These are phyloP conservation scores for Venturia aucupariae DNA, from an alignment of 2,329 filamentous ascomycete species.

Conservation along the genomic window DNA sequence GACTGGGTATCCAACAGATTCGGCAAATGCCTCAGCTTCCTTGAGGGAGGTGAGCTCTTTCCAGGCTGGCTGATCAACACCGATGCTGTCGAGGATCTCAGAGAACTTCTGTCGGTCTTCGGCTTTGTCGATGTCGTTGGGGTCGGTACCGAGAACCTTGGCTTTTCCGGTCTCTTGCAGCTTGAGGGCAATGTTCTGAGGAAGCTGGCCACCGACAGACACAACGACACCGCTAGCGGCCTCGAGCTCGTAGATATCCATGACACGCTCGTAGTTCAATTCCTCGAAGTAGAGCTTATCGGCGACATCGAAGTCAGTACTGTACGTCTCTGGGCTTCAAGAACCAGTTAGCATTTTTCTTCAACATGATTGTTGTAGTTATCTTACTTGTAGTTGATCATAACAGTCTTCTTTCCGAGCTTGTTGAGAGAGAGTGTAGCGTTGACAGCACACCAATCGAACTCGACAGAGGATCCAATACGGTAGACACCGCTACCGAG, in stretches of 20 bases:
- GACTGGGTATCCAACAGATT: slow-evolving; percentile 83
- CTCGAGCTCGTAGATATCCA: slow-evolving; percentile 98
- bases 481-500: slow-evolving; percentile 94
- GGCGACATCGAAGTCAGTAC: slow-evolving; percentile 79
- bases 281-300: slow-evolving; percentile 97
- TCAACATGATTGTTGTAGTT: neutral
- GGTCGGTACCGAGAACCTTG: slow-evolving; percentile 85
- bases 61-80: slow-evolving; percentile 94
- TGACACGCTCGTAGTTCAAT: slow-evolving; percentile 90
- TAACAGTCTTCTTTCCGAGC: slow-evolving; percentile 93
- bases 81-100: slow-evolving; percentile 91
- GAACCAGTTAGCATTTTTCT: neutral
- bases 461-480: slow-evolving; percentile 95
- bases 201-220: slow-evolving; percentile 89
- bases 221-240: slow-evolving; percentile 78
- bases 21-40: slow-evolving; percentile 79
- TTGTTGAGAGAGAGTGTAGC: slow-evolving; percentile 72
- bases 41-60: slow-evolving; percentile 88
- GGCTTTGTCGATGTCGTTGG: slow-evolving; percentile 91
- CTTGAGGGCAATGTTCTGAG: slow-evolving; percentile 92
- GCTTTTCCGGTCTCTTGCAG: slow-evolving; percentile 86
- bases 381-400: slow-evolving; percentile 59
- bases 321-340: slow-evolving; percentile 17
- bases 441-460: slow-evolving; percentile 96
- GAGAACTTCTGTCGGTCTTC: slow-evolving; percentile 99